Conservation (phyloP, 1,284 basidiomycete species). For the Coniophora puteana region DNA sequence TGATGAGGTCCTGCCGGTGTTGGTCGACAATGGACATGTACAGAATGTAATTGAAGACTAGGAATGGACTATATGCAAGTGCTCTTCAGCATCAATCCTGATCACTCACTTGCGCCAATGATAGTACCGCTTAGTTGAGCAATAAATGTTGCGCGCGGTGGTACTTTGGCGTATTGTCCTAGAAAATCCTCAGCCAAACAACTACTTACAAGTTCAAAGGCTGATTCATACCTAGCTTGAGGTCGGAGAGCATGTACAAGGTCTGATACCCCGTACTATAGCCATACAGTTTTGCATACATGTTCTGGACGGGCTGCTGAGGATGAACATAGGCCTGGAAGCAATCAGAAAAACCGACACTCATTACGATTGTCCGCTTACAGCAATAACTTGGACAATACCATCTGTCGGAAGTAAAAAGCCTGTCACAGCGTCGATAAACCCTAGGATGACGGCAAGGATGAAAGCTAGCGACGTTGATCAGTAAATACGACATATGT, state of each 20-base stretch:
- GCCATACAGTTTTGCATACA: conserved; percentile 53
- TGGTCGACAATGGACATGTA: conserved; percentile 12
- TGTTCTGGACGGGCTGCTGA: conserved; percentile 49
- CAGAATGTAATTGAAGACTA: conserved; percentile 12
- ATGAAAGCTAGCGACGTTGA: conserved; percentile 30
- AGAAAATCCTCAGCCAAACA: conserved; percentile 33
- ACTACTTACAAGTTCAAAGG: neutral
- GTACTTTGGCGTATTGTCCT: conserved; percentile 51
- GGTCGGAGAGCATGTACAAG: conserved; percentile 44
- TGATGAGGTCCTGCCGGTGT: conserved; percentile 8
- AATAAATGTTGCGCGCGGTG: conserved; percentile 42
- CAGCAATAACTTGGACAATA: conserved; percentile 12
- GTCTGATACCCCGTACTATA: conserved; percentile 44
- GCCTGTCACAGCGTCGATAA: conserved; percentile 22
- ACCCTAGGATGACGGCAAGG: conserved; percentile 46
- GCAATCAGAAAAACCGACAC: neutral
- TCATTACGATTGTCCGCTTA: neutral
- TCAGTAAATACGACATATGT: neutral
- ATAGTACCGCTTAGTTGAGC: conserved; percentile 45
- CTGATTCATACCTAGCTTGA: conserved; percentile 6
- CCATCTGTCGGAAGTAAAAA: conserved; percentile 4
- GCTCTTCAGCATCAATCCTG: conserved; percentile 12
- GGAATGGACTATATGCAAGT: neutral
- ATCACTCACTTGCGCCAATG: conserved; percentile 27
- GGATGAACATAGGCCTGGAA: conserved; percentile 52